These are phyloP conservation scores for Byssochlamys sp. DNA, from an alignment of 2,329 filamentous ascomycete species.

Conservation along the genomic window DNA sequence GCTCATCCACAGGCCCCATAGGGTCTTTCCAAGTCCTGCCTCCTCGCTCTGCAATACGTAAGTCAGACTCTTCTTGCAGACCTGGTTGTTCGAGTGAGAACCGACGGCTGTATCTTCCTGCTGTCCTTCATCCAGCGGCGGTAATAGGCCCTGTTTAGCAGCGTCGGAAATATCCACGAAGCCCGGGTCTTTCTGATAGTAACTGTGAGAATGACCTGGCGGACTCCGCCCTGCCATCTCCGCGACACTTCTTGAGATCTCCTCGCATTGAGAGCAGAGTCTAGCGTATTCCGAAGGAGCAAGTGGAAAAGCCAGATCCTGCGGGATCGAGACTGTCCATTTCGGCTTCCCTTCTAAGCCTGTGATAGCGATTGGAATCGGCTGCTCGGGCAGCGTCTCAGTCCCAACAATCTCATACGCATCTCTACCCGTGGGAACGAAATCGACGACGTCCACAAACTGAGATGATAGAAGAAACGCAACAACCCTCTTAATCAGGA, in stretches of 20 bases:
- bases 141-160: conserved; percentile 54
- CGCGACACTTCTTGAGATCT: conserved; percentile 52
- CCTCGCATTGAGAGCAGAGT: conserved; percentile 58
- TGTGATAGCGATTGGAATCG: conserved; percentile 61
- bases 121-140: conserved; percentile 33
- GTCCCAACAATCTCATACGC: conserved; percentile 60
- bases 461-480: background rate
- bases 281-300: conserved; percentile 56
- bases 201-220: conserved; percentile 37
- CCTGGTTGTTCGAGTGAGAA: conserved; percentile 8
- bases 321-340: conserved; percentile 76
- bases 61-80: conserved; percentile 64
- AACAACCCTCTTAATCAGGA: conserved; percentile 24
- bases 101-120: conserved; percentile 1
- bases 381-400: conserved; percentile 58
- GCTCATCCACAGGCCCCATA: conserved; percentile 74
- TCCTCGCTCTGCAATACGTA: conserved; percentile 66
- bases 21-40: conserved; percentile 64
- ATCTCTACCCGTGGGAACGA: conserved; percentile 30
- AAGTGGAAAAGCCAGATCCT: conserved; percentile 57
- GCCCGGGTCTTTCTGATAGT: conserved; percentile 55
- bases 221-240: conserved; percentile 38
- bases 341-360: conserved; percentile 55
- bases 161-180: conserved; percentile 70
- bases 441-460: background rate